Conservation (phyloP, 1,284 basidiomycete genomes). For the Marasmius fiardii region DNA sequence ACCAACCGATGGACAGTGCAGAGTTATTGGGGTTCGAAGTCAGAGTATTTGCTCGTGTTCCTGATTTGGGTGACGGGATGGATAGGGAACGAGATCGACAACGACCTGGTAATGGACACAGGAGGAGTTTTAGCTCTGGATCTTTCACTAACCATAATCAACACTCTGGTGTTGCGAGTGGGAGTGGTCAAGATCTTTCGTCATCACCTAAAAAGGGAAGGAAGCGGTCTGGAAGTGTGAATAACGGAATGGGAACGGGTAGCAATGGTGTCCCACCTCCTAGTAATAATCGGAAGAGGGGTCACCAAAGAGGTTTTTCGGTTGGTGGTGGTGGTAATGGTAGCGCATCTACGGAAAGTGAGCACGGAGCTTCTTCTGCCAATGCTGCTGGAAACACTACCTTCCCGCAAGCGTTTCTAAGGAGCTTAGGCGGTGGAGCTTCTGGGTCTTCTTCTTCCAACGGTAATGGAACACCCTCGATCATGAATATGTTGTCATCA, state of each 20-base stretch:
- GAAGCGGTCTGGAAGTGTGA: slow-evolving; percentile 12
- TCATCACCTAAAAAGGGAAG: slow-evolving; percentile 6
- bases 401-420: slow-evolving; percentile 22
- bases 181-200: neutral
- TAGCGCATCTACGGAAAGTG: slow-evolving; percentile 32
- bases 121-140: slow-evolving; percentile 13
- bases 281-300: slow-evolving; percentile 17
- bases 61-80: slow-evolving; percentile 62
- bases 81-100: slow-evolving; percentile 39
- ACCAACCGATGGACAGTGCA: slow-evolving; percentile 76
- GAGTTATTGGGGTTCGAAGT: slow-evolving; percentile 79
- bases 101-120: slow-evolving; percentile 9
- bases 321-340: slow-evolving; percentile 28
- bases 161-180: neutral
- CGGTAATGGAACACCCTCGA: neutral
- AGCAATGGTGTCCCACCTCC: slow-evolving; percentile 2
- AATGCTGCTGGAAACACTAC: slow-evolving; percentile 14
- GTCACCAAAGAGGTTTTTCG: slow-evolving; percentile 28
- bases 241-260: slow-evolving; percentile 5
- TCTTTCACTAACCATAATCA: neutral
- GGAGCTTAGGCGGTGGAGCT: slow-evolving; percentile 15
- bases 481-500: slow-evolving; percentile 7
- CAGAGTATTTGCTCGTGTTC: slow-evolving; percentile 74
- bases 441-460: neutral
- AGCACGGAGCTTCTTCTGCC: slow-evolving; percentile 21